Percentiles rank a stretch among this genome's conserved stretches.
Conservation (phyloP, 208 protist species). For the Wallacemonas sp. region DNA sequence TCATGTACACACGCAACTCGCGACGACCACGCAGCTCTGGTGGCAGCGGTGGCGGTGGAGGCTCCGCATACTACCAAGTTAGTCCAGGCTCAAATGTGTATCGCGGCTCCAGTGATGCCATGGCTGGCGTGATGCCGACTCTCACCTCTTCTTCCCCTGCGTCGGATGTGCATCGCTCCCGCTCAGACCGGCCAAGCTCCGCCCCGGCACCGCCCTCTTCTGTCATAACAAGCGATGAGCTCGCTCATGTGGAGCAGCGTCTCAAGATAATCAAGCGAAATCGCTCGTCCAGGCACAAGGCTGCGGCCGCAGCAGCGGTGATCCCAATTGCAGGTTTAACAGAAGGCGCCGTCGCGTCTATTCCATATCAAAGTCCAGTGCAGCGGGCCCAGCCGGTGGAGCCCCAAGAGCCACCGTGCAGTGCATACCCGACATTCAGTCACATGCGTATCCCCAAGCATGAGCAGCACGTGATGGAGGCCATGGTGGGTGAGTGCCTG, state of each 20-base stretch:
- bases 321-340: conserved; percentile 10
- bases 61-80: conserved; percentile 7
- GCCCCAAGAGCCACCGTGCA: conserved; percentile 39
- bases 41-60: not conserved
- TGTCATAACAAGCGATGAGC: conserved; percentile 8
- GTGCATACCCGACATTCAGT: conserved; percentile 68
- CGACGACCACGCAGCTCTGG: conserved; percentile 6
- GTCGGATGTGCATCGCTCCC: conserved; percentile 1
- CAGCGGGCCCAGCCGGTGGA: not conserved
- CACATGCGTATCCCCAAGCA: conserved; percentile 51
- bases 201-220: conserved; percentile 27
- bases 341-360: not conserved
- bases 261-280: conserved; percentile 78
- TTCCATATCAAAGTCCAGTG: not conserved
- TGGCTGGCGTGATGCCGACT: conserved; percentile 6
- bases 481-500: conserved; percentile 54
- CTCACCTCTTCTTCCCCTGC: conserved; percentile 10
- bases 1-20: conserved; percentile 8
- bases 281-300: conserved; percentile 22
- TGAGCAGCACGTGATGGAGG: conserved; percentile 78
- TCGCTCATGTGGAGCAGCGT: conserved; percentile 66
- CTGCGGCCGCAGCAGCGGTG: not conserved
- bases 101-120: not conserved
- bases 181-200: conserved; percentile 31
- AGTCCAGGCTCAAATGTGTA: not conserved